These are phyloP conservation scores for Rubia yunnanensis DNA, from an alignment of 257 asterid species.

Conservation along the genomic window DNA sequence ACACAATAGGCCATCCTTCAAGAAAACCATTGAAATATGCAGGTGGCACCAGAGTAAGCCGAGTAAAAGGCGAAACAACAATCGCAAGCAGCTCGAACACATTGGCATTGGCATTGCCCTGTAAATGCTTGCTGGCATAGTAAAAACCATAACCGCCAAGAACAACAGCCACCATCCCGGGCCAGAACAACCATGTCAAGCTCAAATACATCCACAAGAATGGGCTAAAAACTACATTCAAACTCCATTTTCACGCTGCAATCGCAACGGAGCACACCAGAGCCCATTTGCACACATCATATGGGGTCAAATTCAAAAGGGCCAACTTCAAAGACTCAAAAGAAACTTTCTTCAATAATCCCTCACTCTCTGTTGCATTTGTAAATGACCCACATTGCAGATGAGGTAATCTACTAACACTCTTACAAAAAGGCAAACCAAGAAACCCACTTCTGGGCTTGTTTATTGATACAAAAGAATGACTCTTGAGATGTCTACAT, in stretches of 20 bases:
- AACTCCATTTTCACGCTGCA: slow-evolving; percentile 55
- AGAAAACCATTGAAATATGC: slow-evolving; percentile 95
- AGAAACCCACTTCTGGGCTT: background rate
- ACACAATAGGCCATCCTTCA: slow-evolving; percentile 94
- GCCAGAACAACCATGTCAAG: slow-evolving; percentile 95
- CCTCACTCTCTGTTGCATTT: slow-evolving; percentile 18
- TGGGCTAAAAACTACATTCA: slow-evolving; percentile 44
- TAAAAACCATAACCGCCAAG: slow-evolving; percentile 52
- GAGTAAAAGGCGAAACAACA: slow-evolving; percentile 70
- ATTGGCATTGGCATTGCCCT: slow-evolving; percentile 56
- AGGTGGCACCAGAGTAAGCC: slow-evolving; percentile 88
- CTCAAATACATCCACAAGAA: slow-evolving; percentile 95
- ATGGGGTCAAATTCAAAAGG: slow-evolving; percentile 48
- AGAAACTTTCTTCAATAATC: slow-evolving; percentile 26
- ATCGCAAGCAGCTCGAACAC: slow-evolving; percentile 51
- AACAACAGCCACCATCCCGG: slow-evolving; percentile 61
- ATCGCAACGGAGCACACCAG: slow-evolving; percentile 36
- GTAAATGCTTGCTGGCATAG: slow-evolving; percentile 45
- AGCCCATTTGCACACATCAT: slow-evolving; percentile 58
- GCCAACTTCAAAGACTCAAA: slow-evolving; percentile 40
- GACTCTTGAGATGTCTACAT: slow-evolving; percentile 9
- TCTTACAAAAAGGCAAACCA: slow-evolving; percentile 5
- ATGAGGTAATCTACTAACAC: slow-evolving; percentile 7
- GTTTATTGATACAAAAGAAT: slow-evolving; percentile 9
- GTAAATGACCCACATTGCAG: slow-evolving; percentile 34